phyloP scores from a whole-genome alignment of 495 filamentous ascomycete genomes.

The Terfezia boudieri region DNA sequence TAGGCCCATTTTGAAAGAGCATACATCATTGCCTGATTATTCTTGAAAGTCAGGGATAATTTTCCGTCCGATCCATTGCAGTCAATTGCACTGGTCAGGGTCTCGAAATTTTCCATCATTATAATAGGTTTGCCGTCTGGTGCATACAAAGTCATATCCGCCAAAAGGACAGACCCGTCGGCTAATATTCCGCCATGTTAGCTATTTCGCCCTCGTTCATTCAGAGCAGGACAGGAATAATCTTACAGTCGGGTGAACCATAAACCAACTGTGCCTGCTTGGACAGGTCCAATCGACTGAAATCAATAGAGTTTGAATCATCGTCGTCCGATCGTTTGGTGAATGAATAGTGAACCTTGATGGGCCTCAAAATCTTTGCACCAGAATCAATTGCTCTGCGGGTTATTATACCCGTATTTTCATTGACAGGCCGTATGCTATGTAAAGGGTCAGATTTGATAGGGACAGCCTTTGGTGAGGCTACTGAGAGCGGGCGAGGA shows the following conservation, averaged over 20 bases:
- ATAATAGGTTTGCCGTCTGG: constrained; percentile 18
- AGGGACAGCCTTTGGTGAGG: neutral
- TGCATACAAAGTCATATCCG: constrained; percentile 22
- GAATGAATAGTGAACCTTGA: neutral
- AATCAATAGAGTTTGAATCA: constrained; percentile 7
- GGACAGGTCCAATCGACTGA: constrained; percentile 15
- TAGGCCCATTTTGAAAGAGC: constrained; percentile 17
- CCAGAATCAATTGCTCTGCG: neutral
- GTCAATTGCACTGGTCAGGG: constrained; percentile 19
- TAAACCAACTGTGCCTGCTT: constrained; percentile 19
- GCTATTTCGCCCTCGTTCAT: neutral
- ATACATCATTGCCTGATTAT: constrained; percentile 16
- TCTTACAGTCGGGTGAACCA: constrained; percentile 8
- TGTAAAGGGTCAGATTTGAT: neutral
- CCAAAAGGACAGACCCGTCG: constrained; percentile 16
- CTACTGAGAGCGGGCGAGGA: neutral
- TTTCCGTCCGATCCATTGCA: constrained; percentile 19
- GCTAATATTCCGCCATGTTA: neutral
- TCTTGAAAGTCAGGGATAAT: constrained; percentile 20
- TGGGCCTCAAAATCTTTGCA: neutral
- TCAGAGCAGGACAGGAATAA: too few species aligned
- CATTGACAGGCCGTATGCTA: neutral
- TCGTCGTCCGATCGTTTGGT: neutral
- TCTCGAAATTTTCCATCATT: constrained; percentile 21
- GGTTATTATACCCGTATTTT: neutral